Evolutionary conservation across 371 early-diverging fungal genomes (phyloP).

Genomic region (Choanephora cucurbitarum): DNA sequence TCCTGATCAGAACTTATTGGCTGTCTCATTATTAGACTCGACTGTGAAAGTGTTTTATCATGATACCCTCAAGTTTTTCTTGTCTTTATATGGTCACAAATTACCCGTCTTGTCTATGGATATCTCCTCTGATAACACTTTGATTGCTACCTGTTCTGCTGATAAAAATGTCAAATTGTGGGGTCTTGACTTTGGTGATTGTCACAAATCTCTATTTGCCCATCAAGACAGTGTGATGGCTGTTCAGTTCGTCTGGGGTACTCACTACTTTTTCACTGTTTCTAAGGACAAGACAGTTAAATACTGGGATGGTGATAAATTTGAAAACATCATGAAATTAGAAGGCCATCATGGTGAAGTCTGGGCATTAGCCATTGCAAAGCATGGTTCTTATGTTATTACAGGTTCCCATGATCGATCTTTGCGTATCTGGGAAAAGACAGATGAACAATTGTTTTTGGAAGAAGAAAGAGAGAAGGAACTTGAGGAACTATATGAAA

Average conservation of each 20-base stretch:
- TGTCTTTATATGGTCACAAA: slow-evolving; percentile 96
- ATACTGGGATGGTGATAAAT: slow-evolving; percentile 98
- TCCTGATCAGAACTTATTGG: slow-evolving; percentile 84
- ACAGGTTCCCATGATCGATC: slow-evolving; percentile 91
- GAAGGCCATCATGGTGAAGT: slow-evolving; percentile 92
- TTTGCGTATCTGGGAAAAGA: slow-evolving; percentile 91
- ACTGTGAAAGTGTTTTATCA: slow-evolving; percentile 96
- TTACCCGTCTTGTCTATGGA: slow-evolving; percentile 93
- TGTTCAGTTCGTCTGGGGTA: slow-evolving; percentile 87
- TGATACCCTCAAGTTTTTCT: slow-evolving; percentile 94
- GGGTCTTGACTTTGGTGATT: slow-evolving; percentile 99
- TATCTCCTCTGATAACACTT: slow-evolving; percentile 88
- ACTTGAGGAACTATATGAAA: slow-evolving; percentile 86
- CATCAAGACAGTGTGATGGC: slow-evolving; percentile 92
- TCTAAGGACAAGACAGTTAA: slow-evolving; percentile 90
- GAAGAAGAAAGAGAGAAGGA: slow-evolving; percentile 97
- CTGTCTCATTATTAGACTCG: slow-evolving; percentile 88
- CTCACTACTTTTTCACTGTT: slow-evolving; percentile 92
- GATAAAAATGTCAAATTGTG: slow-evolving; percentile 98
- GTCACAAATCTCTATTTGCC: slow-evolving; percentile 91
- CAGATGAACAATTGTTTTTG: slow-evolving; percentile 92
- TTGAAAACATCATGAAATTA: slow-evolving; percentile 91
- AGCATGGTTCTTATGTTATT: slow-evolving; percentile 84
- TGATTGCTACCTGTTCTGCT: slow-evolving; percentile 89
- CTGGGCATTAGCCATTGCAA: slow-evolving; percentile 88